Percentiles rank a stretch among this genome's conserved stretches.
Evolutionary conservation across 164 flowering plant genomes (phyloP).

Genomic region (Piper betle): DNA sequence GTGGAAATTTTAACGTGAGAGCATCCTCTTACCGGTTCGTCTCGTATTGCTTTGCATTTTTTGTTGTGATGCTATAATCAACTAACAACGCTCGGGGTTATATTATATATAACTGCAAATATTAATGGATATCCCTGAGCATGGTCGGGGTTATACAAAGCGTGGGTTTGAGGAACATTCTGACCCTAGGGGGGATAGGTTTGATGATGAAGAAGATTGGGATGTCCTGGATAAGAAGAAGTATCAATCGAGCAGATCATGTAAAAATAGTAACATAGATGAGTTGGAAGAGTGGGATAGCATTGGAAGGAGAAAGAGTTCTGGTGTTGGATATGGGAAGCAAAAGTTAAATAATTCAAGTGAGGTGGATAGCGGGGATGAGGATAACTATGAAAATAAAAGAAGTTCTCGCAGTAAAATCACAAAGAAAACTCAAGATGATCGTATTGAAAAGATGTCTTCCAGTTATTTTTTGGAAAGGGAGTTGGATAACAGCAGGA

Average conservation of each 20-base stretch:
- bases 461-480: constrained; percentile 73
- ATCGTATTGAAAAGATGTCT: constrained; percentile 55
- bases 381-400: constrained; percentile 55
- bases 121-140: constrained; percentile 54
- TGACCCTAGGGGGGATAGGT: constrained; percentile 40
- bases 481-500: constrained; percentile 44
- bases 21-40: no score
- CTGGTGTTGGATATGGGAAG: constrained; percentile 51
- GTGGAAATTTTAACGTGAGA: no score
- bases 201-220: constrained; percentile 60
- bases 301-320: constrained; percentile 44
- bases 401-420: constrained; percentile 48
- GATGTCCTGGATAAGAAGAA: constrained; percentile 66
- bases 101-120: not conserved
- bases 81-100: no score
- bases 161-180: constrained; percentile 36
- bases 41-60: no score
- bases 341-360: constrained; percentile 51
- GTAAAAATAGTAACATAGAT: constrained; percentile 42
- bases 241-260: constrained; percentile 59
- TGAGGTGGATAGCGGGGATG: constrained; percentile 49
- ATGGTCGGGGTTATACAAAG: constrained; percentile 32
- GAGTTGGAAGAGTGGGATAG: constrained; percentile 51
- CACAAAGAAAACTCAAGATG: constrained; percentile 60
- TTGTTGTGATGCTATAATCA: no score